Evolutionary conservation across 1,284 basidiomycete species (phyloP).

Genomic region (Calocybe gambosa): DNA sequence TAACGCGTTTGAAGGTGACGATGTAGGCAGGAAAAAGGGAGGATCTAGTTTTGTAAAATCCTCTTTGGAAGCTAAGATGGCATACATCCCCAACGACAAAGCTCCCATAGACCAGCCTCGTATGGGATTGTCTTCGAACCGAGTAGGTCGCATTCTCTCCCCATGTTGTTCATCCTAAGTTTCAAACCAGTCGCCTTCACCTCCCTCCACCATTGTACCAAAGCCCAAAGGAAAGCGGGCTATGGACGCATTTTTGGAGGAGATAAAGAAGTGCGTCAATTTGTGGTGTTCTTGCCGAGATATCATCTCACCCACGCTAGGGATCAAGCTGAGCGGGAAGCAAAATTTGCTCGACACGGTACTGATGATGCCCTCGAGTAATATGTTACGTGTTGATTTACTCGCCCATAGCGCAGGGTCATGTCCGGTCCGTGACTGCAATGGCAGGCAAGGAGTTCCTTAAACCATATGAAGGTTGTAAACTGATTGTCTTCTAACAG

Average conservation of each 20-base stretch:
- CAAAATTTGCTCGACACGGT: conserved; percentile 73
- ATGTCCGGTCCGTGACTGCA: conserved; percentile 74
- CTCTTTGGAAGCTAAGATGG: conserved; percentile 44
- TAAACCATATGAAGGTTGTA: background rate
- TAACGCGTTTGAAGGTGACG: conserved; percentile 78
- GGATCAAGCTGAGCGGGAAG: conserved; percentile 87
- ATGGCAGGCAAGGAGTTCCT: conserved; percentile 61
- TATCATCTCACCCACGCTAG: conserved; percentile 34
- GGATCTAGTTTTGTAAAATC: conserved; percentile 72
- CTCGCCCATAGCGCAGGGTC: conserved; percentile 34
- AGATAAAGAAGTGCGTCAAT: conserved; percentile 75
- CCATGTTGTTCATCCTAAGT: background rate
- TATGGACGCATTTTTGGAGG: conserved; percentile 90
- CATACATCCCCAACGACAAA: conserved; percentile 38
- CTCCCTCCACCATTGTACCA: conserved; percentile 35
- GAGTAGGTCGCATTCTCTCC: conserved; percentile 16
- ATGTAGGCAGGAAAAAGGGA: conserved; percentile 42
- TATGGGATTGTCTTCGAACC: conserved; percentile 21
- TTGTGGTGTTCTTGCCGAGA: background rate
- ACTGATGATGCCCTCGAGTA: conserved; percentile 12
- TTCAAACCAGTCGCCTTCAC: conserved; percentile 43
- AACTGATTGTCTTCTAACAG: conserved; percentile 26
- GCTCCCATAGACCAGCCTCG: conserved; percentile 18
- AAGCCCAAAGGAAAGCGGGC: conserved; percentile 86
- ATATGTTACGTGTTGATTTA: conserved; percentile 1